A percentile compares a stretch with the other conserved stretches of the same genome.
phyloP scores from a whole-genome alignment of 2,329 filamentous ascomycete genomes.

The Teratosphaeria nubilosa region DNA sequence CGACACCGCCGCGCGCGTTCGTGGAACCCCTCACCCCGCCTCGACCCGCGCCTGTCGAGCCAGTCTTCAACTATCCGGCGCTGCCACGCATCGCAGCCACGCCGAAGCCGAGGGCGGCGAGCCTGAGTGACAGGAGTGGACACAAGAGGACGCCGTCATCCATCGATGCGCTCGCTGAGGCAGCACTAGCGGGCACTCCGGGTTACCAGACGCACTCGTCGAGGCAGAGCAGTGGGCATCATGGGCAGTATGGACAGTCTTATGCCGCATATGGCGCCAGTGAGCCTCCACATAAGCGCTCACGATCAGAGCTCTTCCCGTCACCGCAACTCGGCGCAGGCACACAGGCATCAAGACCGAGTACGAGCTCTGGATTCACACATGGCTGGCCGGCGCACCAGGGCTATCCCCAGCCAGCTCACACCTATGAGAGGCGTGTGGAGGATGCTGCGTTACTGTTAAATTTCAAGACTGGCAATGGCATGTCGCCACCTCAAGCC shows the following conservation, averaged over 20 bases:
- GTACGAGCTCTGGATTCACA: slow-evolving; percentile 35
- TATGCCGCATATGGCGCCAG: slow-evolving; percentile 20
- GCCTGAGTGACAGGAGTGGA: slow-evolving; percentile 12
- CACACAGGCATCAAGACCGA: slow-evolving; percentile 31
- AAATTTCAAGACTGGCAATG: slow-evolving; percentile 28
- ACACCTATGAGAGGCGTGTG: slow-evolving; percentile 26
- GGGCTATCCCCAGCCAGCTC: slow-evolving; percentile 6
- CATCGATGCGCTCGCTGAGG: slow-evolving; percentile 36
- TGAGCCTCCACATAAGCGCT: slow-evolving; percentile 49
- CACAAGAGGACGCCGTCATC: slow-evolving; percentile 25
- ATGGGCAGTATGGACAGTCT: slow-evolving; percentile 5
- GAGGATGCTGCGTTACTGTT: slow-evolving; percentile 39
- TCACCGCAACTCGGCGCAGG: slow-evolving; percentile 31
- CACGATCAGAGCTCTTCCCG: slow-evolving; percentile 47
- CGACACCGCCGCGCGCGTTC: slow-evolving; percentile 23
- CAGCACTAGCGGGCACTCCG: slow-evolving; percentile 21
- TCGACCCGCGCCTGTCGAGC: slow-evolving; percentile 20
- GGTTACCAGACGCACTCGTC: not conserved
- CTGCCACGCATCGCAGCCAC: slow-evolving; percentile 12
- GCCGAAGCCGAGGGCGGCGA: slow-evolving; percentile 9
- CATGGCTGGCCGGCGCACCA: slow-evolving; percentile 17
- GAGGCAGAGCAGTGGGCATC: not conserved
- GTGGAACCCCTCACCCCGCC: slow-evolving; percentile 27
- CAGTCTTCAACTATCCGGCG: slow-evolving; percentile 26
- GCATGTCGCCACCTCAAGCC: slow-evolving; percentile 7